Evolutionary conservation across 164 flowering plant species (phyloP).

Genomic region (Dillenia turbinata): DNA sequence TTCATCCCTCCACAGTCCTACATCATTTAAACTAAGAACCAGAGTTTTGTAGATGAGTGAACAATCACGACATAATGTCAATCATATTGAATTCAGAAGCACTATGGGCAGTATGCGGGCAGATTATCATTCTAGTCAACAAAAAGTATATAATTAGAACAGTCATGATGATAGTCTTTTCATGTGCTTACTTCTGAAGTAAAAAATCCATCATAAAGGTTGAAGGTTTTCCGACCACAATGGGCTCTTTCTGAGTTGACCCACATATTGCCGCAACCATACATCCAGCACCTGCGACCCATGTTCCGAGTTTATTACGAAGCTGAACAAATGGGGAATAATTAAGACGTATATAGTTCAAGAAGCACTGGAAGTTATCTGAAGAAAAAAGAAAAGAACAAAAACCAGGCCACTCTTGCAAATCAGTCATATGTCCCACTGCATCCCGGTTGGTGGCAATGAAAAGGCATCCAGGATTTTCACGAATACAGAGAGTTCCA

Average conservation of each 20-base stretch:
- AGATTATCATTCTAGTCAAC: too few relatives aligned
- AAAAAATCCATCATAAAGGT: conserved; percentile 90
- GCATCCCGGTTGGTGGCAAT: conserved; percentile 96
- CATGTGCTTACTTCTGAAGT: conserved; percentile 49
- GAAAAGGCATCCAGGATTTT: conserved; percentile 90
- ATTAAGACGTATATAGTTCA: not conserved
- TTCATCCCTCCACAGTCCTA: too few relatives aligned
- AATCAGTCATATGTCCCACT: conserved; percentile 71
- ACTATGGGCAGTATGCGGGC: too few relatives aligned
- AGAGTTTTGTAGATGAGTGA: too few relatives aligned
- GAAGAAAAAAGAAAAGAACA: conserved; percentile 1
- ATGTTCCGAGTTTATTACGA: not conserved
- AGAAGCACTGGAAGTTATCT: not conserved
- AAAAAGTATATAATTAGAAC: too few relatives aligned
- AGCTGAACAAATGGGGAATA: not conserved
- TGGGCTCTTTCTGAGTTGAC: conserved; percentile 79
- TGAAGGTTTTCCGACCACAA: conserved; percentile 95
- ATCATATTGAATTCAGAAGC: too few relatives aligned
- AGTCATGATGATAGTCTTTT: too few relatives aligned
- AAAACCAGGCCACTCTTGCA: conserved; percentile 96
- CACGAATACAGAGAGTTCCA: conserved; percentile 86
- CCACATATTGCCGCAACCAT: conserved; percentile 94
- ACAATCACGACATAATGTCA: too few relatives aligned
- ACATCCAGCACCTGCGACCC: conserved; percentile 84
- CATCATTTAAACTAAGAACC: too few relatives aligned